Base-by-base conservation (phyloP, 108 stramenopile genomes). In the Chaetoceros muelleri region DNA sequence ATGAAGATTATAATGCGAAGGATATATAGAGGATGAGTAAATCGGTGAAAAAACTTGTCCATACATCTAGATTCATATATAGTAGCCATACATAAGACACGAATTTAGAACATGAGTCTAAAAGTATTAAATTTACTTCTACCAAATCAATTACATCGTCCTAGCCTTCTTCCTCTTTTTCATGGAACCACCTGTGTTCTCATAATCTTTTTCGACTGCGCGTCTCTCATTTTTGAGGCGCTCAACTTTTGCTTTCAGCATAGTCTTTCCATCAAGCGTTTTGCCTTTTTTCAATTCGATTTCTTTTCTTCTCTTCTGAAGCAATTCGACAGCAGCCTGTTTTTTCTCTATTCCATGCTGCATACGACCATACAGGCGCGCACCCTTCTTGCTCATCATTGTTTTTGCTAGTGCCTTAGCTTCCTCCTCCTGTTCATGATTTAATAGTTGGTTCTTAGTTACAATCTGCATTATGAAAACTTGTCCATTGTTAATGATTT, bases 371-470 rank as follows among this genome's bases (percentile, higher is more conserved):
- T 96, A 96, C 48, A 96, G 70, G 46, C 86, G 73, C n/a, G 82
- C 61, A 31, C 93, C 91, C 67, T 96, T 96, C 44, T 90, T 85
- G 52, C 79, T 80, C 95, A 96, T 96, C 80, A 96, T 90, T 29
- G 77, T 75, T 61, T 93, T 90, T 13, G 91, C 87, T 28, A 93
- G 72, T 8, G 75, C 78, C n/a, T 86, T 73, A 25, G 87, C 82
- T 60, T 96, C 95, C 22, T 87, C 73, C 28, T 91, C 90, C 70
- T 76, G 44, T 31, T 1, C 22, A 47, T 48, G 13, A 48, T 20
- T n/a, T n/a, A n/a, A n/a, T n/a, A n/a, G n/a, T n/a, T n/a, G n/a
- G n/a, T n/a, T n/a, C n/a, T n/a, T n/a, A n/a, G n/a, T n/a, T n/a
- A n/a, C n/a, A n/a, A n/a, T n/a, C n/a, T n/a, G n/a, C n/a, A n/a